phyloP scores from a whole-genome alignment of 2,329 filamentous ascomycete species.

The Mariannaea sp. region DNA sequence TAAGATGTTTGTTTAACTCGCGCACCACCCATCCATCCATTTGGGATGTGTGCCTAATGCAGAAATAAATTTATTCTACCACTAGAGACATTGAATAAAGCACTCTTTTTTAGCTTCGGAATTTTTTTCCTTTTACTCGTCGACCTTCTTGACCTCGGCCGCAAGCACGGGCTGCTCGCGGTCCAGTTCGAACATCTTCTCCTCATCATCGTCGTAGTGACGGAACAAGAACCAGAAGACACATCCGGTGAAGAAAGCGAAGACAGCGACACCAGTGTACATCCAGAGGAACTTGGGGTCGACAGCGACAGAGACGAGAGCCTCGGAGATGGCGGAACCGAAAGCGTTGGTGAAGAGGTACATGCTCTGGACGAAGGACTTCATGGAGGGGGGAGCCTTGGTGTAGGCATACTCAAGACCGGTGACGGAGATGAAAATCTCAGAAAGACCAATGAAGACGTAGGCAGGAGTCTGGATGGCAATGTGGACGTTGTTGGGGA shows the following conservation, averaged over 20 bases:
- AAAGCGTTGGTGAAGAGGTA: constrained; percentile 65
- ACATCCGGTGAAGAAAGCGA: constrained; percentile 53
- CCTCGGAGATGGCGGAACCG: constrained; percentile 63
- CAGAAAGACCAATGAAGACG: constrained; percentile 60
- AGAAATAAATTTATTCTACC: too few species aligned
- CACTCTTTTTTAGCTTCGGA: not conserved
- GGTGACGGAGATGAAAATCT: constrained; percentile 70
- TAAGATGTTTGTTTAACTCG: too few species aligned
- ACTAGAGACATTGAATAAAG: not conserved
- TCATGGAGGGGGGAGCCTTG: constrained; percentile 72
- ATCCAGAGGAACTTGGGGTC: constrained; percentile 72
- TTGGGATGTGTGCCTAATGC: too few species aligned
- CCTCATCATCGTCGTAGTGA: constrained; percentile 46
- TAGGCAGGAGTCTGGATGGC: constrained; percentile 60
- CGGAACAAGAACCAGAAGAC: constrained; percentile 55
- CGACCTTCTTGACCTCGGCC: constrained; percentile 25
- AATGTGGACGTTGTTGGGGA: constrained; percentile 56
- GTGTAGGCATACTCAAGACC: constrained; percentile 75
- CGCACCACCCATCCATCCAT: too few species aligned
- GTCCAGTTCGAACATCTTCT: constrained; percentile 47
- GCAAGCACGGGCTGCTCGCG: constrained; percentile 40
- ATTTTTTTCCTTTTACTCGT: constrained; percentile 16
- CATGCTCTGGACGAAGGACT: constrained; percentile 63
- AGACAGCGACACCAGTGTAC: constrained; percentile 61
- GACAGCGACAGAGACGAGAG: constrained; percentile 61